phyloP scores from a whole-genome alignment of 108 stramenopile genomes.

The Cyclotella baltica region DNA sequence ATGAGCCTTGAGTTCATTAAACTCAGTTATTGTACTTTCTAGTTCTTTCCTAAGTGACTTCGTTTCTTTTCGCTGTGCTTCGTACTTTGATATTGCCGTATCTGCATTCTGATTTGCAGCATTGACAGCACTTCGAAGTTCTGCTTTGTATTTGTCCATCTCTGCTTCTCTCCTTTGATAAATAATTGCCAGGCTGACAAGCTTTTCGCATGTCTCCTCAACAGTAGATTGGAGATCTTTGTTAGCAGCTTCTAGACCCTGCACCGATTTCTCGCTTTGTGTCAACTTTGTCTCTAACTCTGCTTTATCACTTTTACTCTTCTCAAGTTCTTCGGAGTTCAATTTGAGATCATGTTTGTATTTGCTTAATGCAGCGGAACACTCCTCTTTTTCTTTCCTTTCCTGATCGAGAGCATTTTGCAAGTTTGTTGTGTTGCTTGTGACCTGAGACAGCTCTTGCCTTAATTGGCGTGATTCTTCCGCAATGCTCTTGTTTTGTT shows the following conservation, averaged over 20 bases:
- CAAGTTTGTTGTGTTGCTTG: slow-evolving; percentile 33
- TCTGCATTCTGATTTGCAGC: slow-evolving; percentile 36
- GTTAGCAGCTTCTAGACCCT: slow-evolving; percentile 12
- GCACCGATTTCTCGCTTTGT: slow-evolving; percentile 26
- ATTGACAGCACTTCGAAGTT: slow-evolving; percentile 40
- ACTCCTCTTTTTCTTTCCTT: slow-evolving; percentile 7
- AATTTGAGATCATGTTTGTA: slow-evolving; percentile 28
- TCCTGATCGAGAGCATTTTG: slow-evolving; percentile 34
- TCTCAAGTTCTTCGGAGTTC: slow-evolving; percentile 40
- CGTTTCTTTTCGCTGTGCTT: slow-evolving; percentile 20
- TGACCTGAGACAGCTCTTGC: slow-evolving; percentile 21
- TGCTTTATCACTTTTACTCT: not conserved
- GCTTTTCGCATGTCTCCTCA: slow-evolving; percentile 49
- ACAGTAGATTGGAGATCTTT: slow-evolving; percentile 28
- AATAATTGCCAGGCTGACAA: slow-evolving; percentile 38
- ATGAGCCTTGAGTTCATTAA: slow-evolving; percentile 33
- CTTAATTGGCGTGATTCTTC: slow-evolving; percentile 28
- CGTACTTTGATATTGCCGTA: slow-evolving; percentile 36
- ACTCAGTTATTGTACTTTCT: slow-evolving; percentile 27
- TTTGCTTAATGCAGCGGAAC: slow-evolving; percentile 19
- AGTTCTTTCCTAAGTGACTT: slow-evolving; percentile 30
- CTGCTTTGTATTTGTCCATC: slow-evolving; percentile 36
- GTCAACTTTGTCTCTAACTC: slow-evolving; percentile 36
- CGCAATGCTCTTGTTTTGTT: slow-evolving; percentile 1
- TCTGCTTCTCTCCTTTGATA: slow-evolving; percentile 45